phyloP scores from a whole-genome alignment of 164 flowering plant genomes.

The Houttuynia cordata region DNA sequence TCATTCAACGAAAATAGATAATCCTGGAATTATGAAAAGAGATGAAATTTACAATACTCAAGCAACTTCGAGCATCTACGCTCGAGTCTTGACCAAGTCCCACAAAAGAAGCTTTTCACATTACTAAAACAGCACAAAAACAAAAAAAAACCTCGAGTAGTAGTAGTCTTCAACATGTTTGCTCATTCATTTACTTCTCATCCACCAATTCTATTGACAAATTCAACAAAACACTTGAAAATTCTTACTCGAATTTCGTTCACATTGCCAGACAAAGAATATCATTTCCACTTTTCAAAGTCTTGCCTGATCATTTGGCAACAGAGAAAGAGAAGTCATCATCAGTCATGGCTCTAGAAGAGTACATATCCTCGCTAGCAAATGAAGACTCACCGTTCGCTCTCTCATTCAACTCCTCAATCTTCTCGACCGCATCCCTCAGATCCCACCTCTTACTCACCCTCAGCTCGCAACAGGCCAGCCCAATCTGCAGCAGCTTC shows the following conservation, averaged over 20 bases:
- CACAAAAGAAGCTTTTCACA: too few species aligned
- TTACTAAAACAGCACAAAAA: neutral
- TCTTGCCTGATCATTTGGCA: slow-evolving; percentile 1
- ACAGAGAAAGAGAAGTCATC: slow-evolving; percentile 24
- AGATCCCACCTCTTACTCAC: slow-evolving; percentile 55
- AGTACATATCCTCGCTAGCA: slow-evolving; percentile 34
- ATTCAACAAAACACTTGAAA: neutral
- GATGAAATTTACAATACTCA: too few species aligned
- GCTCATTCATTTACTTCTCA: neutral
- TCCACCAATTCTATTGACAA: neutral
- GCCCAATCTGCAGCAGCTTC: slow-evolving; percentile 54
- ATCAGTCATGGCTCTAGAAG: slow-evolving; percentile 34
- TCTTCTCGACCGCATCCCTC: slow-evolving; percentile 40
- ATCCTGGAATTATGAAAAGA: too few species aligned
- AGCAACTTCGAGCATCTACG: too few species aligned
- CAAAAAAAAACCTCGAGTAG: neutral
- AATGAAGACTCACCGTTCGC: slow-evolving; percentile 32
- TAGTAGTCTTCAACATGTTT: neutral
- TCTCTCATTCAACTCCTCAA: slow-evolving; percentile 50
- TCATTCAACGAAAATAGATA: too few species aligned
- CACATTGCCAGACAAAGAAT: neutral
- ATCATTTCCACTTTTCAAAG: neutral
- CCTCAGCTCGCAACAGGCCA: slow-evolving; percentile 56
- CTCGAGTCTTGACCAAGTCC: too few species aligned
- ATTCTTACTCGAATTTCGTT: neutral